Percentiles rank a stretch among this genome's conserved stretches.
Evolutionary conservation across 2,329 filamentous ascomycete species (phyloP).

Genomic region (Proliferodiscus dingleyae): DNA sequence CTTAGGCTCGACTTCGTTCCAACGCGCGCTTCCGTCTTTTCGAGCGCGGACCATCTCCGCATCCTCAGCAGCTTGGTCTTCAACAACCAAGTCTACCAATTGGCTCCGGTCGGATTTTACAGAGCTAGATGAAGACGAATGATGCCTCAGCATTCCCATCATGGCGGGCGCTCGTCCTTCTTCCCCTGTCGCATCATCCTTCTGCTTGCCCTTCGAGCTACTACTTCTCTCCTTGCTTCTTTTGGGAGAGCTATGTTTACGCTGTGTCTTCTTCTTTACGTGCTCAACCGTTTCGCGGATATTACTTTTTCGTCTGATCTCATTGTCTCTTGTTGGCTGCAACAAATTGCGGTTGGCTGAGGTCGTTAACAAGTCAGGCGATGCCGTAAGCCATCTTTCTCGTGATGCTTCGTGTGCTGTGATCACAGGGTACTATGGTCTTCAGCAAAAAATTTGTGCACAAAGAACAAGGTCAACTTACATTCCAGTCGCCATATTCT

Average conservation of each 20-base stretch:
- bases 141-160: conserved; percentile 37
- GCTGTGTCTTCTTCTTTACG: conserved; percentile 31
- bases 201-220: conserved; percentile 29
- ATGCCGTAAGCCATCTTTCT: conserved; percentile 56
- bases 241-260: conserved; percentile 21
- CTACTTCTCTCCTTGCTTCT: conserved; percentile 20
- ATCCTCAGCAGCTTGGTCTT: conserved; percentile 58
- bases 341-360: conserved; percentile 50
- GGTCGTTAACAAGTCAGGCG: conserved; percentile 48
- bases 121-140: conserved; percentile 45
- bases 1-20: conserved; percentile 51
- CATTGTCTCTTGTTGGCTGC: conserved; percentile 42
- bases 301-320: conserved; percentile 34
- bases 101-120: conserved; percentile 54
- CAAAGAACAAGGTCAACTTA: conserved; percentile 44
- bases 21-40: conserved; percentile 56
- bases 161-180: conserved; percentile 30
- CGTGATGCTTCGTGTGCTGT: conserved; percentile 72
- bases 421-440: conserved; percentile 79
- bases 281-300: conserved; percentile 33
- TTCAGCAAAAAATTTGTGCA: conserved; percentile 19
- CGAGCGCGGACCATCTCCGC: conserved; percentile 56
- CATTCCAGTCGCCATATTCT: conserved; percentile 90
- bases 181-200: conserved; percentile 21
- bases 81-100: conserved; percentile 62